phyloP scores from a whole-genome alignment of 768 basidiomycete genomes.

The Psilocybe tampanensis region DNA sequence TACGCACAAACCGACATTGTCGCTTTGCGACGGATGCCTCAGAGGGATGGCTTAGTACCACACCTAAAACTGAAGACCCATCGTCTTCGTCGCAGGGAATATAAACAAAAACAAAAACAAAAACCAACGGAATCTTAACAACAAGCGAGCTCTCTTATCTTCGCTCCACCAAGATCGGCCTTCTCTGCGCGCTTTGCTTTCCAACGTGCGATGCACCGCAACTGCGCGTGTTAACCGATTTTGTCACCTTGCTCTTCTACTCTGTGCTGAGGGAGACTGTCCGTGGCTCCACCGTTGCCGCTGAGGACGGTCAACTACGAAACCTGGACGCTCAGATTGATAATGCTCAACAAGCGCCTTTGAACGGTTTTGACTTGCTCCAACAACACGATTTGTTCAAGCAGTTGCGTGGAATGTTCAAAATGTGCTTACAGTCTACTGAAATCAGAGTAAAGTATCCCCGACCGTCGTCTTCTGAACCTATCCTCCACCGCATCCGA shows the following conservation, averaged over 20 bases:
- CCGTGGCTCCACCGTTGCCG: not conserved
- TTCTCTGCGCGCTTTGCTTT: constrained; percentile 61
- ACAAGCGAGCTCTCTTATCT: constrained; percentile 29
- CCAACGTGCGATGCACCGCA: constrained; percentile 61
- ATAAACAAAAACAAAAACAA: not conserved
- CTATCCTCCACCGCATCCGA: constrained; percentile 32
- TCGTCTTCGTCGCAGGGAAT: too few relatives aligned
- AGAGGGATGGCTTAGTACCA: constrained; percentile 29
- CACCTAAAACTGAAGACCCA: not conserved
- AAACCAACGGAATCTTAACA: constrained; percentile 22
- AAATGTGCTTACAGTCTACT: too few relatives aligned
- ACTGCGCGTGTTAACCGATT: constrained; percentile 52
- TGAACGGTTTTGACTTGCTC: constrained; percentile 21
- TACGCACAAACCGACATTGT: constrained; percentile 43
- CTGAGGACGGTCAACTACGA: too few relatives aligned
- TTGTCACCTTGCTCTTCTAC: constrained; percentile 45
- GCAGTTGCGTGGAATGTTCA: constrained; percentile 42
- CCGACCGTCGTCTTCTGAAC: constrained; percentile 31
- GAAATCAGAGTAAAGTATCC: too few relatives aligned
- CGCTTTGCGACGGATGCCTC: constrained; percentile 33
- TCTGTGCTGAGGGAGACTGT: constrained; percentile 30
- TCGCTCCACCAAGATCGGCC: constrained; percentile 38
- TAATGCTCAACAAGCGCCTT: too few relatives aligned
- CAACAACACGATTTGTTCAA: constrained; percentile 33
- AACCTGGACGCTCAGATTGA: too few relatives aligned